Conservation (phyloP, 2,329 filamentous ascomycete genomes). For the Cytospora schulzeri region DNA sequence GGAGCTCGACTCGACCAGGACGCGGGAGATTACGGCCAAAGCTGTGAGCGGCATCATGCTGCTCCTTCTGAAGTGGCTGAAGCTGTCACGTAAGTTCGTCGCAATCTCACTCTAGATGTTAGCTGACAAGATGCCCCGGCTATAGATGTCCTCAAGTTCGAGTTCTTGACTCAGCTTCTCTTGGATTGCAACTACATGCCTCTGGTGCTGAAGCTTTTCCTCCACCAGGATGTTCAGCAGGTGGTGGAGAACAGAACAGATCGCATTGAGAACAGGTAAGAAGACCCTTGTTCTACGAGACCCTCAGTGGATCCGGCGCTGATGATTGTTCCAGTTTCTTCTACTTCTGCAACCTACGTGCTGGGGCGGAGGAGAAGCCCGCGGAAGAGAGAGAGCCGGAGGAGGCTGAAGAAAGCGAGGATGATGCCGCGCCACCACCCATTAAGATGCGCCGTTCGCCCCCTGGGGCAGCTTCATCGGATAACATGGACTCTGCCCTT, state of each 20-base stretch:
- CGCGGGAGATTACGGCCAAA: constrained; percentile 85
- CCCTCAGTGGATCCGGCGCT: constrained; percentile 26
- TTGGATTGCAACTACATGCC: constrained; percentile 95
- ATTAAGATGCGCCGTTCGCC: constrained; percentile 68
- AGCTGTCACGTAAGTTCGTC: constrained; percentile 76
- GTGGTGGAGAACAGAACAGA: constrained; percentile 85
- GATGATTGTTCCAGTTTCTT: constrained; percentile 69
- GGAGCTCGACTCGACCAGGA: constrained; percentile 79
- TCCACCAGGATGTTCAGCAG: constrained; percentile 90
- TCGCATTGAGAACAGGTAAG: constrained; percentile 76
- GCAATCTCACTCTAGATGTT: not conserved
- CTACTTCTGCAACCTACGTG: constrained; percentile 76
- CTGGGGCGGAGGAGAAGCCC: constrained; percentile 34
- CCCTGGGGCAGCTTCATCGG: constrained; percentile 36
- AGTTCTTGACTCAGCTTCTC: constrained; percentile 90
- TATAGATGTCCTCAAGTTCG: constrained; percentile 87
- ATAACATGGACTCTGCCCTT: constrained; percentile 34
- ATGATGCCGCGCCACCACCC: constrained; percentile 83
- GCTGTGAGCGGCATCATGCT: constrained; percentile 88
- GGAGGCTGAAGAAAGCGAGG: constrained; percentile 57
- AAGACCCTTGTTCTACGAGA: constrained; percentile 4
- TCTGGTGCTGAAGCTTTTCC: constrained; percentile 88
- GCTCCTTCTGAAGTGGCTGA: constrained; percentile 93
- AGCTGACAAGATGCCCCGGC: not conserved
- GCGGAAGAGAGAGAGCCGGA: constrained; percentile 30